Percentiles rank a stretch among this genome's conserved stretches.
These are phyloP conservation scores for Phytophthora uliginosa DNA, from an alignment of 352 stramenopile species.

Conservation along the genomic window DNA sequence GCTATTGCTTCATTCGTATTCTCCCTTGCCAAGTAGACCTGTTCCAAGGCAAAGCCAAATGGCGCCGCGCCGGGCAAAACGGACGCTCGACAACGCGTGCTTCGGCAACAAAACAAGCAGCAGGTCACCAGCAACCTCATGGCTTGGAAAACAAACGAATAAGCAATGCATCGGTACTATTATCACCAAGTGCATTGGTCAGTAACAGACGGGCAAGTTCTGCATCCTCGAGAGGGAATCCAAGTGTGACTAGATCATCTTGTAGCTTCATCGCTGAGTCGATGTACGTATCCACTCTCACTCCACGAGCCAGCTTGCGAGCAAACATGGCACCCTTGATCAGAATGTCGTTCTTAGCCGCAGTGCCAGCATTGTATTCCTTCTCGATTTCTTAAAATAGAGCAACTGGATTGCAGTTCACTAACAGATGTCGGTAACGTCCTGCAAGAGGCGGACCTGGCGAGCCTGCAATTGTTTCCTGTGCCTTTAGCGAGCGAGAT, in stretches of 20 bases:
- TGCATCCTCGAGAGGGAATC: background rate
- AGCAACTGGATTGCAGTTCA: conserved; percentile 8
- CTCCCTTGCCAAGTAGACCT: too few relatives aligned
- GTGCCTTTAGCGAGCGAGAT: background rate
- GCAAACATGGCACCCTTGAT: conserved; percentile 10
- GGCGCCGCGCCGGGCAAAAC: too few relatives aligned
- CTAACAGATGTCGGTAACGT: background rate
- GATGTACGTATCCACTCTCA: conserved; percentile 11
- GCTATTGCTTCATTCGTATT: too few relatives aligned
- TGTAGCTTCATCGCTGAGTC: conserved; percentile 6
- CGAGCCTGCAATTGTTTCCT: conserved; percentile 5
- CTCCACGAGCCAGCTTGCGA: background rate
- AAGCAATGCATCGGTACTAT: too few relatives aligned
- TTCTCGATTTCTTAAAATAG: conserved; percentile 17
- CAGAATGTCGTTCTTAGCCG: conserved; percentile 15
- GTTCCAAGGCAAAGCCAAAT: too few relatives aligned
- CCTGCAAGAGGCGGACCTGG: conserved; percentile 5
- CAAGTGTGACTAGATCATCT: conserved; percentile 14
- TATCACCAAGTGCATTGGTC: background rate
- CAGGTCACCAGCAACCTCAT: too few relatives aligned
- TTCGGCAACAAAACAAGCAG: too few relatives aligned
- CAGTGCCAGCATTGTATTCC: conserved; percentile 13
- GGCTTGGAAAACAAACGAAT: too few relatives aligned
- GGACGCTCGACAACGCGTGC: too few relatives aligned
- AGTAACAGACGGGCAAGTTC: conserved; percentile 6